These are phyloP conservation scores for Euphorbia lathyris DNA, from an alignment of 345 rosid genomes.

Conservation along the genomic window DNA sequence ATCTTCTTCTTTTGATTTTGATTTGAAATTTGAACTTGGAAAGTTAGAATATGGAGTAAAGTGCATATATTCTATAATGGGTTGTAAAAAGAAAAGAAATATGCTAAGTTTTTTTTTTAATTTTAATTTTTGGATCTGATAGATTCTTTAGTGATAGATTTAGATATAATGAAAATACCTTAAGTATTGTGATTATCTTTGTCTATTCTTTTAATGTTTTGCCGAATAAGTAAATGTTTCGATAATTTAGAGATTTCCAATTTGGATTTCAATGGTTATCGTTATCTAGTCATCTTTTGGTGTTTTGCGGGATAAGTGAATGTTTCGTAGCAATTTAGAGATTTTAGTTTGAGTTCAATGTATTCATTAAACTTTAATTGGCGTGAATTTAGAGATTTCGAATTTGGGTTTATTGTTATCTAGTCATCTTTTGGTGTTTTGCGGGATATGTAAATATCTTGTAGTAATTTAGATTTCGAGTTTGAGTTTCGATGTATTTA, in stretches of 20 bases:
- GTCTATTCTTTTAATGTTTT: conserved; percentile 23
- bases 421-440: no score
- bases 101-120: conserved; percentile 5
- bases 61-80: conserved; percentile 20
- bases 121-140: not conserved
- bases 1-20: conserved; percentile 13
- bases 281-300: no score
- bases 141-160: conserved; percentile 12
- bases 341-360: no score
- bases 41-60: conserved; percentile 16
- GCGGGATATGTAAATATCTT: no score
- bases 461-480: no score
- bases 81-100: conserved; percentile 28
- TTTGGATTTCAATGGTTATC: no score
- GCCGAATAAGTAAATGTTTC: not conserved
- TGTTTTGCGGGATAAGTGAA: no score
- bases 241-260: not conserved
- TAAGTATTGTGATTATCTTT: conserved; percentile 23
- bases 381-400: no score
- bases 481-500: no score
- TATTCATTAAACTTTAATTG: no score
- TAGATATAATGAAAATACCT: not conserved
- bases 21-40: not conserved
- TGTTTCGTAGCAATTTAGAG: no score
- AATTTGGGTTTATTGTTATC: no score